These are phyloP conservation scores for Emydomyces testavorans DNA, from an alignment of 2,329 filamentous ascomycete species.

Conservation along the genomic window DNA sequence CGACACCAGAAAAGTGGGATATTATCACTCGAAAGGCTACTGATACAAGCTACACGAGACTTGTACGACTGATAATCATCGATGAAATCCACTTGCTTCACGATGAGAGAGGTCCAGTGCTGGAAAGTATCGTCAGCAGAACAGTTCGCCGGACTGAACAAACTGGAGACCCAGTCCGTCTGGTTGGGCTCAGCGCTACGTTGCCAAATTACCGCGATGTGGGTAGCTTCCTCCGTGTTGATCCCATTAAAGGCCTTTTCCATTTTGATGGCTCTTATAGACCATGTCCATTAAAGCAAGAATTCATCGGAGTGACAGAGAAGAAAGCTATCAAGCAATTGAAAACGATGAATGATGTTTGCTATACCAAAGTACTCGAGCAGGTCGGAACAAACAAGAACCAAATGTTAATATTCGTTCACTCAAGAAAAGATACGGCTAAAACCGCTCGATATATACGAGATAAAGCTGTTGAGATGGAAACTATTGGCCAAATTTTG, in stretches of 20 bases:
- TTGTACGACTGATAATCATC: conserved; percentile 92
- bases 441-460: conserved; percentile 94
- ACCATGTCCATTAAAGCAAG: conserved; percentile 87
- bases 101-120: conserved; percentile 88
- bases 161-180: conserved; percentile 81
- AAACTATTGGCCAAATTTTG: conserved; percentile 92
- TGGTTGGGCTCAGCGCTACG: conserved; percentile 87
- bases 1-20: conserved; percentile 97
- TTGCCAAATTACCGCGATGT: conserved; percentile 95
- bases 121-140: conserved; percentile 92
- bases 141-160: conserved; percentile 90
- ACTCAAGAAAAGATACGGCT: conserved; percentile 93
- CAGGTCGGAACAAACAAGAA: conserved; percentile 87
- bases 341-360: conserved; percentile 99
- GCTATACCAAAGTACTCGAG: conserved; percentile 93
- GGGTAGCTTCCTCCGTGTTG: conserved; percentile 84
- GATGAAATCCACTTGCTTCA: conserved; percentile 97
- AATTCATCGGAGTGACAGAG: conserved; percentile 94
- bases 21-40: conserved; percentile 97
- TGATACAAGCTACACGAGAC: conserved; percentile 89
- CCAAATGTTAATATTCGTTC: conserved; percentile 98
- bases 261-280: conserved; percentile 92
- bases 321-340: conserved; percentile 98
- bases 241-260: conserved; percentile 74
- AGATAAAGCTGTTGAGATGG: conserved; percentile 92